Base-by-base conservation (phyloP, 306 rosid species). In the Quercus glauca region DNA sequence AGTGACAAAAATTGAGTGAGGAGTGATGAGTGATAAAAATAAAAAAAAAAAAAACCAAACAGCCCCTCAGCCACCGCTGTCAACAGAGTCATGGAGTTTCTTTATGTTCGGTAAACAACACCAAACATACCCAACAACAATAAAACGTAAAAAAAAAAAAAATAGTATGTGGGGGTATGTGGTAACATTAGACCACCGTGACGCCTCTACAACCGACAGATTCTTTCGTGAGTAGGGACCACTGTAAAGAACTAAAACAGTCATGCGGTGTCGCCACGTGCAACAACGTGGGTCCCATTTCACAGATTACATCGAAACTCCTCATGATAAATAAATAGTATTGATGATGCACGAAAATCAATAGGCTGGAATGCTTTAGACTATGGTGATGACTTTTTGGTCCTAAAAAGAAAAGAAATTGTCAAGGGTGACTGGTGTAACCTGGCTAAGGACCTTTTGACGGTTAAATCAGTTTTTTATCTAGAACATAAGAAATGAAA, bases 181-280 rank as follows among this genome's bases (percentile, higher is more conserved):
- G 67, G 41, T 65, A 70, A 41, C 56, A 70, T 53, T 60, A 79
- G 81, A 83, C 86, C 81, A 73, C 74, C 82, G 87, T 81, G 91
- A 89, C 83, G 87, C 18, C 83, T 75, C 85, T 71, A 83, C 64
- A 81, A 85, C 85, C 90, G 88, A 87, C 88, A 89, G 85, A 82
- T 83, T 89, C 82, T 58, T 69, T 82, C 10, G 72, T 41, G 75
- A 55, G 82, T 56, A 6, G 76, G 73, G 81, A 15, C 80, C 77
- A 20, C 20, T 19, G 53, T 59, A 43, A 55, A 80, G 49, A 82
- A 65, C 28, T 37, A 9, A 25, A 4, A 5, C n/a, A 63, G 52
- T 60, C 5, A 0, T 18, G 25, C 4, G 1, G 57, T 19, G 3
- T 41, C 11, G 78, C 80, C 86, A 75, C 73, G 72, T 79, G 25